Evolutionary conservation across 305 asterid genomes (phyloP).

Genomic region (Rubia occidens): DNA sequence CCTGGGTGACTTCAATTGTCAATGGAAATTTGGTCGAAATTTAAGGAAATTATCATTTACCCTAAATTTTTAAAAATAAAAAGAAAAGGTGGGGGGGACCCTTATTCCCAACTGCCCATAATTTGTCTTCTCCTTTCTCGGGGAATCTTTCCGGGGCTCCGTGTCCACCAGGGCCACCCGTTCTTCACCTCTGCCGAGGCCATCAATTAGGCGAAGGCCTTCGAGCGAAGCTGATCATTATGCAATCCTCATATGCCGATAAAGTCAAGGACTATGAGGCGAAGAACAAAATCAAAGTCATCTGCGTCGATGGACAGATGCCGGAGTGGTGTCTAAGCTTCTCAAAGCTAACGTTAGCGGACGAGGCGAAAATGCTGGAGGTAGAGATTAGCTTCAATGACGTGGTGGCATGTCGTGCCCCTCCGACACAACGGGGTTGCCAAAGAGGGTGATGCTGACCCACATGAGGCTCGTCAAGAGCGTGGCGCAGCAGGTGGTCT

Average conservation of each 20-base stretch:
- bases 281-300: conserved; percentile 32
- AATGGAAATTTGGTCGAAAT: too few relatives aligned
- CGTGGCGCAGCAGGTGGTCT: conserved; percentile 82
- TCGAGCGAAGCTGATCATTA: conserved; percentile 45
- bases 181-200: conserved; percentile 56
- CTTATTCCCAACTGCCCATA: conserved; percentile 69
- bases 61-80: too few relatives aligned
- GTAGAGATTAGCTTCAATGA: conserved; percentile 52
- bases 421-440: conserved; percentile 82
- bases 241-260: conserved; percentile 36
- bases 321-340: conserved; percentile 43
- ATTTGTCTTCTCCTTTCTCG: conserved; percentile 60
- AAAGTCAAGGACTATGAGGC: conserved; percentile 43
- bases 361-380: conserved; percentile 42
- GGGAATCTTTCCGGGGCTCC: conserved; percentile 62
- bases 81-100: too few relatives aligned
- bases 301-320: conserved; percentile 33
- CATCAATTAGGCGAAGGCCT: conserved; percentile 55
- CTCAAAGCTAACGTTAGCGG: conserved; percentile 39
- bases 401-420: conserved; percentile 81
- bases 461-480: conserved; percentile 68
- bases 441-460: conserved; percentile 86
- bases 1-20: too few relatives aligned
- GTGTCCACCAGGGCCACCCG: conserved; percentile 75
- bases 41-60: too few relatives aligned